Percentiles rank a stretch among this genome's conserved stretches.
Evolutionary conservation across 1,284 basidiomycete species (phyloP).

Genomic region (Schizophyllum commune): DNA sequence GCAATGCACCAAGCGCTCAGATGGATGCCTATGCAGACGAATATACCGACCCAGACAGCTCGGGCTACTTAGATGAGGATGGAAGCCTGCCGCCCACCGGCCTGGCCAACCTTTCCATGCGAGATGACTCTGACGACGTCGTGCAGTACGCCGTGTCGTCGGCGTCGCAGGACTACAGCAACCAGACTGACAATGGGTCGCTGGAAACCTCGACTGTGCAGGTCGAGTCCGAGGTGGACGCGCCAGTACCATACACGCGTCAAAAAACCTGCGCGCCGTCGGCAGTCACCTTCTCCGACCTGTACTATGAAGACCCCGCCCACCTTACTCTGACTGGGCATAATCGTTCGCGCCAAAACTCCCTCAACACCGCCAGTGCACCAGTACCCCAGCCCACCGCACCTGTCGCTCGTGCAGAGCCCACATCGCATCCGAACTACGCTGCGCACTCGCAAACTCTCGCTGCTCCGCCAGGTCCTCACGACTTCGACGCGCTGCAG

Average conservation of each 20-base stretch:
- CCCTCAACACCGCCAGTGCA: too few species aligned
- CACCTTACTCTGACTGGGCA: too few species aligned
- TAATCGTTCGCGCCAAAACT: neutral
- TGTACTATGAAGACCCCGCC: neutral
- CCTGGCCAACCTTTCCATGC: conserved; percentile 18
- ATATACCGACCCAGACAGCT: neutral
- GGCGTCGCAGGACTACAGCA: conserved; percentile 14
- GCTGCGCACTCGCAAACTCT: neutral
- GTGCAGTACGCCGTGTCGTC: conserved; percentile 21
- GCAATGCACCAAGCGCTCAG: too few species aligned
- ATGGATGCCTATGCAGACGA: neutral
- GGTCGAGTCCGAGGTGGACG: too few species aligned
- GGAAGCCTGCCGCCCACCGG: conserved; percentile 3
- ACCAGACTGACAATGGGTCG: neutral
- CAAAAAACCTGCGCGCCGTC: too few species aligned
- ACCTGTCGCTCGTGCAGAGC: neutral
- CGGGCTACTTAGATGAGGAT: neutral
- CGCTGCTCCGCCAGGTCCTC: neutral
- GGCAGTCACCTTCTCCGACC: neutral
- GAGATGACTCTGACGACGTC: conserved; percentile 27
- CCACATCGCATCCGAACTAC: neutral
- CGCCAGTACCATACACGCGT: neutral
- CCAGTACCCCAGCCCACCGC: too few species aligned
- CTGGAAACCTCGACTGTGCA: neutral
- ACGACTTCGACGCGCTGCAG: neutral